Evolutionary conservation across 2,329 filamentous ascomycete species (phyloP).

Genomic region (Neocatenulostroma microsporum): DNA sequence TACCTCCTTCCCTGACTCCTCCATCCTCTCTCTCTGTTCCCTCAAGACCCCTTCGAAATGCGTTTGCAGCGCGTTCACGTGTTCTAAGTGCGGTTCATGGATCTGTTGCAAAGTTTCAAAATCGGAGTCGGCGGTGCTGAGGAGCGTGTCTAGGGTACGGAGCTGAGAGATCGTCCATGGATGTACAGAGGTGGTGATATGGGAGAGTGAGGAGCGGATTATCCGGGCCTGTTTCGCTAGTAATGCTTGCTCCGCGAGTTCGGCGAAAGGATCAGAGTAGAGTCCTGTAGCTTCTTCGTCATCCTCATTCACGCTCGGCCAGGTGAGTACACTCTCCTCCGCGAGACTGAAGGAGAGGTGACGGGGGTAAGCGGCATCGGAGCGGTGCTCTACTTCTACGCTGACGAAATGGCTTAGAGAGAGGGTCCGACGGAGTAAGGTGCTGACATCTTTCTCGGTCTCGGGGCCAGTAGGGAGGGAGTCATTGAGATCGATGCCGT

Average conservation of each 20-base stretch:
- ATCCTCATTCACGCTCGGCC: conserved; percentile 36
- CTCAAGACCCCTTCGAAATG: conserved; percentile 61
- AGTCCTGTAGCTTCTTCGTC: conserved; percentile 10
- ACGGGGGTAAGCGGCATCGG: conserved; percentile 58
- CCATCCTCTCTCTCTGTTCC: conserved; percentile 60
- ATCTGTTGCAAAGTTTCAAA: conserved; percentile 56
- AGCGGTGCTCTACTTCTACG: conserved; percentile 10
- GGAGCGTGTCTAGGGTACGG: conserved; percentile 43
- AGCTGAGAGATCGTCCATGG: conserved; percentile 58
- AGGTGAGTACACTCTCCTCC: conserved; percentile 64
- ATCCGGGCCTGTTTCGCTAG: conserved; percentile 49
- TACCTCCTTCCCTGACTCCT: conserved; percentile 67
- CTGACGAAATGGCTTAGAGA: conserved; percentile 38
- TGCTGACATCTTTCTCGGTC: conserved; percentile 38
- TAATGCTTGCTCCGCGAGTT: conserved; percentile 22
- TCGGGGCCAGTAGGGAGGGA: conserved; percentile 45
- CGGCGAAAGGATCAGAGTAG: conserved; percentile 13
- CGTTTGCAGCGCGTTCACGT: conserved; percentile 60
- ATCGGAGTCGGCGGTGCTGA: conserved; percentile 55
- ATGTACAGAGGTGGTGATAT: conserved; percentile 27
- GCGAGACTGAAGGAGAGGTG: conserved; percentile 68
- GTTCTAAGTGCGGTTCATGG: conserved; percentile 63
- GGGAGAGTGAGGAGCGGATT: conserved; percentile 47
- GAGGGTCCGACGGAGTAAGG: conserved; percentile 51
- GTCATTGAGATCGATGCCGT: conserved; percentile 53